phyloP scores from a whole-genome alignment of 306 rosid species.

The Lathyrus tuberosus region DNA sequence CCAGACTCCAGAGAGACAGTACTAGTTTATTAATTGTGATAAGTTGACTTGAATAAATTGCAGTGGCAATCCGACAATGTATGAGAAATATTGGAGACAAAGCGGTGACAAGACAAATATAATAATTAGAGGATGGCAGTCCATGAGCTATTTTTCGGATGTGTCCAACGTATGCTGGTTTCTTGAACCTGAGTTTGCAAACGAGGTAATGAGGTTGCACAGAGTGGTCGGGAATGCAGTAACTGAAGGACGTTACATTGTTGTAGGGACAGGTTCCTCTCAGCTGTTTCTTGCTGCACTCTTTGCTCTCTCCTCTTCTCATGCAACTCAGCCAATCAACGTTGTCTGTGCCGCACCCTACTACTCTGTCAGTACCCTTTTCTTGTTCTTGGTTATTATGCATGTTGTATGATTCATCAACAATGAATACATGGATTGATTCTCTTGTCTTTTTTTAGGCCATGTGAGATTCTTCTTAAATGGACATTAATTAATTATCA shows the following conservation, averaged over 20 bases:
- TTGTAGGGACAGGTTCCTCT: constrained; percentile 93
- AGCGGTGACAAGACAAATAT: constrained; percentile 64
- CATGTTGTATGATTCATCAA: background rate
- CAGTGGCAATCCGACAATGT: constrained; percentile 89
- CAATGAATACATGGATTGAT: background rate
- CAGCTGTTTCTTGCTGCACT: constrained; percentile 85
- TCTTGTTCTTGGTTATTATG: background rate
- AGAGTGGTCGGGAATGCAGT: constrained; percentile 73
- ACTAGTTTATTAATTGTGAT: background rate
- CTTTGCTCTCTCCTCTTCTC: constrained; percentile 67
- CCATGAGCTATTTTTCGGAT: constrained; percentile 80
- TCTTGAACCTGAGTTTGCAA: constrained; percentile 68
- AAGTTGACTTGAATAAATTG: background rate
- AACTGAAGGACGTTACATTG: constrained; percentile 68
- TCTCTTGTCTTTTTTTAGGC: background rate
- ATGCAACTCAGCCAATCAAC: constrained; percentile 58
- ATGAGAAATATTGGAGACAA: constrained; percentile 72
- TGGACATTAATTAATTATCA: constrained; percentile 2
- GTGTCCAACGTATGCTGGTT: constrained; percentile 77
- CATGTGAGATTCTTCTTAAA: constrained; percentile 7
- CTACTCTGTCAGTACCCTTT: constrained; percentile 62
- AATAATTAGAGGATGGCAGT: constrained; percentile 77
- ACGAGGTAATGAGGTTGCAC: constrained; percentile 74
- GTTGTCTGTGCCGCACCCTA: constrained; percentile 81
- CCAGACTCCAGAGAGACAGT: too few relatives aligned